phyloP scores from a whole-genome alignment of 2,329 filamentous ascomycete species.

The Fusarium piperis region DNA sequence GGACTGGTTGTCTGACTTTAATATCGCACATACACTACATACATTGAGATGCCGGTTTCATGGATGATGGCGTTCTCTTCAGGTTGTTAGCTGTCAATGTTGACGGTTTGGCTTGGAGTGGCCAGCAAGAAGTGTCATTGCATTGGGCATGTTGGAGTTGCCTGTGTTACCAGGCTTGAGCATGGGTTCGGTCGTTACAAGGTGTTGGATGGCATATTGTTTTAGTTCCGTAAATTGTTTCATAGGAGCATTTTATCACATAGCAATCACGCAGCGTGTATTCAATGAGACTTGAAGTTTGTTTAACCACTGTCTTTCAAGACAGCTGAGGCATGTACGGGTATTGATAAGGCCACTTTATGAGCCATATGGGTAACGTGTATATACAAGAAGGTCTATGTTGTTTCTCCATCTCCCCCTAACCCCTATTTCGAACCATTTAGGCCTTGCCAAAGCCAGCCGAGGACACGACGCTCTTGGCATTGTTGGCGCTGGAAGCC shows the following conservation, averaged over 20 bases:
- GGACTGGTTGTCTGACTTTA: conserved; percentile 11
- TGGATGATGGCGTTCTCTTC: conserved; percentile 12
- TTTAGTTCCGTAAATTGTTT: not conserved
- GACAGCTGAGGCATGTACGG: conserved; percentile 11
- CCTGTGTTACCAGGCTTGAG: not conserved
- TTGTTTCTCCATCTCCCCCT: not conserved
- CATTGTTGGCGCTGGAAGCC: conserved; percentile 49
- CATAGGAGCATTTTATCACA: not conserved
- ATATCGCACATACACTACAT: conserved; percentile 30
- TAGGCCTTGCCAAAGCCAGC: conserved; percentile 60
- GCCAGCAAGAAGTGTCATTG: not conserved
- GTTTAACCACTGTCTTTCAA: not conserved
- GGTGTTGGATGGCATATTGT: conserved; percentile 14
- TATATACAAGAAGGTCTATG: conserved; percentile 32
- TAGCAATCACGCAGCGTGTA: not conserved
- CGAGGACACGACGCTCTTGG: conserved; percentile 49
- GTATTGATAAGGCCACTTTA: conserved; percentile 21
- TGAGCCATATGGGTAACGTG: conserved; percentile 7
- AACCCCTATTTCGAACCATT: not conserved
- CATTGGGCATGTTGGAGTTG: conserved; percentile 1
- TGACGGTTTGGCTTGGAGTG: conserved; percentile 6
- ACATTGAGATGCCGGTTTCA: conserved; percentile 10
- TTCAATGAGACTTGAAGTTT: not conserved
- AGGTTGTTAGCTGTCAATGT: conserved; percentile 12
- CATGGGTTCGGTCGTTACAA: conserved; percentile 16